Conservation (phyloP, 179 eudicot species). For the Gypsophila paniculata region DNA sequence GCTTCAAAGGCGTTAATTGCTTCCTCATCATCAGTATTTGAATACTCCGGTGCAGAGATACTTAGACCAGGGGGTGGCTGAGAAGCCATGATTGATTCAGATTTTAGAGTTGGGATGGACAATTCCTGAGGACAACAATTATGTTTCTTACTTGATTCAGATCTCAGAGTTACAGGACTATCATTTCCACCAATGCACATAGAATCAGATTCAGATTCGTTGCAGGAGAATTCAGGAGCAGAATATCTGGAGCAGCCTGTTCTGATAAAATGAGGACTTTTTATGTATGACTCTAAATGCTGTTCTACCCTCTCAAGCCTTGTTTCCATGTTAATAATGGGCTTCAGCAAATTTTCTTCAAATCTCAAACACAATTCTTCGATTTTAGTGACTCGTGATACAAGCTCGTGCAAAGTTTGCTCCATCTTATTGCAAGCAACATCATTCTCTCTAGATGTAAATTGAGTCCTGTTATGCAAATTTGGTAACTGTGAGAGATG, state of each 20-base stretch:
- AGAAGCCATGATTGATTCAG: conserved; percentile 25
- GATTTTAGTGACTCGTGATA: conserved; percentile 59
- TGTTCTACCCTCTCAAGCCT: conserved; percentile 79
- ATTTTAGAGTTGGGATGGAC: conserved; percentile 1
- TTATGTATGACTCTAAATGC: conserved; percentile 47
- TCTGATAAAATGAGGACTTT: conserved; percentile 34
- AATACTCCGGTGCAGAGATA: conserved; percentile 71
- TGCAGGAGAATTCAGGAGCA: conserved; percentile 59
- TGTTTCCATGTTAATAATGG: conserved; percentile 66
- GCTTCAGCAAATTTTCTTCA: conserved; percentile 79
- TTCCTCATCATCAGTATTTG: conserved; percentile 57
- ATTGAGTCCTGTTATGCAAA: conserved; percentile 20
- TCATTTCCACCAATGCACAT: conserved; percentile 35
- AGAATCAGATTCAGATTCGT: conserved; percentile 44
- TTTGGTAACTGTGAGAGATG: conserved; percentile 22
- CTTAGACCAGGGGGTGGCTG: conserved; percentile 51
- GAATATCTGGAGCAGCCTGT: conserved; percentile 38
- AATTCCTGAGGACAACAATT: conserved; percentile 13
- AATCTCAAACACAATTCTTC: conserved; percentile 74
- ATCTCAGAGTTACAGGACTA: conserved; percentile 26
- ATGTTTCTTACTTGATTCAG: conserved; percentile 34
- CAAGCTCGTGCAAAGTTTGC: conserved; percentile 61
- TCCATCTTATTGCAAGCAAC: conserved; percentile 39
- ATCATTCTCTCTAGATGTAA: conserved; percentile 19
- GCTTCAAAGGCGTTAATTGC: conserved; percentile 36